These are phyloP conservation scores for Fusarium sambucinum DNA, from an alignment of 2,329 filamentous ascomycete genomes.

Conservation along the genomic window DNA sequence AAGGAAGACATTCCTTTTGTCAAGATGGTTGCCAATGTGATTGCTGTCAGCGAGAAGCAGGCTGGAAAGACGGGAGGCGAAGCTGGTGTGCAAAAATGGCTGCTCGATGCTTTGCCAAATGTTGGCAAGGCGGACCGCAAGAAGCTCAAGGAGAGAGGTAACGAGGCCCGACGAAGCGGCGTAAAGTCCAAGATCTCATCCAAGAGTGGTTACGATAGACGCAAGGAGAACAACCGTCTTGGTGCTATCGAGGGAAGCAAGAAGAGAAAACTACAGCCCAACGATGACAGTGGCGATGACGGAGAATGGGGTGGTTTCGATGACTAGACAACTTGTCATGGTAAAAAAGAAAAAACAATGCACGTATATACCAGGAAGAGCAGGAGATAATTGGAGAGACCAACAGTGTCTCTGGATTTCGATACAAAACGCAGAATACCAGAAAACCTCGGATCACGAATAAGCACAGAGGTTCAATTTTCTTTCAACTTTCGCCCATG, in stretches of 20 bases:
- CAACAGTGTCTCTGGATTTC: neutral
- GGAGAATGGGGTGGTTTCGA: conserved; percentile 64
- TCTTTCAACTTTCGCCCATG: neutral
- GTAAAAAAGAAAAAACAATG: neutral
- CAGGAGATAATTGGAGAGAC: conserved; percentile 6
- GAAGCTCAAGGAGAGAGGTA: conserved; percentile 82
- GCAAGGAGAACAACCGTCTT: conserved; percentile 73
- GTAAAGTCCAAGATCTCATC: conserved; percentile 78
- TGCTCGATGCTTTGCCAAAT: conserved; percentile 87
- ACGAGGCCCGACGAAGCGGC: conserved; percentile 73
- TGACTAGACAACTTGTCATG: conserved; percentile 25
- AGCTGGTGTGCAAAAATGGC: conserved; percentile 81
- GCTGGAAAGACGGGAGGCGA: conserved; percentile 65
- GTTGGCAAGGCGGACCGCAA: conserved; percentile 87
- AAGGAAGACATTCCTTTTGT: conserved; percentile 92
- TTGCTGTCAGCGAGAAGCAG: conserved; percentile 83
- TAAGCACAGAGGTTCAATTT: conserved; percentile 8
- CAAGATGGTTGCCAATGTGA: conserved; percentile 93
- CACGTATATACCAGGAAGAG: neutral
- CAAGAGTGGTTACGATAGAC: conserved; percentile 80
- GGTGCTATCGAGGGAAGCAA: conserved; percentile 74
- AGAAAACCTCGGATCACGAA: conserved; percentile 8
- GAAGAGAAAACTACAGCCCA: conserved; percentile 60
- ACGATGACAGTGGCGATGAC: conserved; percentile 46
- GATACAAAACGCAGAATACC: conserved; percentile 4